phyloP scores from a whole-genome alignment of 2,329 filamentous ascomycete genomes.

The Sporothrix brasiliensis region DNA sequence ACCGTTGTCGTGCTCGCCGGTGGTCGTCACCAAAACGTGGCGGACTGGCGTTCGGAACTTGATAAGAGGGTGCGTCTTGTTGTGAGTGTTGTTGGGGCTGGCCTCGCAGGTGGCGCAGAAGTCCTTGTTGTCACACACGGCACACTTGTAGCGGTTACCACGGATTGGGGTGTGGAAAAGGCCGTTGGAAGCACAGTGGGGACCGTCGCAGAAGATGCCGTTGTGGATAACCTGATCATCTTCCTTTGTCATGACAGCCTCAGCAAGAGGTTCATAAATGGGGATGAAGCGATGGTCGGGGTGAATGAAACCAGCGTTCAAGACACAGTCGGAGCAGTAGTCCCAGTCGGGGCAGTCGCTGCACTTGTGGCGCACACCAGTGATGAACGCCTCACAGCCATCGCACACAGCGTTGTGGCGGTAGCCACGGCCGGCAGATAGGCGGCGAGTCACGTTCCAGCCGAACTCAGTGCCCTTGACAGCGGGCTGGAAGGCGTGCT shows the following conservation, averaged over 20 bases:
- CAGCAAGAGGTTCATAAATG: slow-evolving; percentile 67
- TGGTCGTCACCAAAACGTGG: slow-evolving; percentile 82
- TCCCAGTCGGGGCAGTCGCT: slow-evolving; percentile 97
- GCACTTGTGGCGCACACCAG: slow-evolving; percentile 93
- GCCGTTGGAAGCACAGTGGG: slow-evolving; percentile 68
- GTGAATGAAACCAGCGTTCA: slow-evolving; percentile 69
- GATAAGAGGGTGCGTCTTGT: slow-evolving; percentile 93
- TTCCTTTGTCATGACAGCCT: not conserved
- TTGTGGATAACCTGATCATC: slow-evolving; percentile 62
- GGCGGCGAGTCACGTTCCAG: slow-evolving; percentile 64
- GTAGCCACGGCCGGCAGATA: slow-evolving; percentile 77
- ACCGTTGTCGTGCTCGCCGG: slow-evolving; percentile 73
- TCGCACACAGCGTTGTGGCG: slow-evolving; percentile 90
- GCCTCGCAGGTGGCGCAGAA: slow-evolving; percentile 96
- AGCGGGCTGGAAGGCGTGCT: slow-evolving; percentile 75
- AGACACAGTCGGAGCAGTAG: slow-evolving; percentile 78
- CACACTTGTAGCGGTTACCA: slow-evolving; percentile 94
- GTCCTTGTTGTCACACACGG: slow-evolving; percentile 90
- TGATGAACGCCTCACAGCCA: slow-evolving; percentile 85
- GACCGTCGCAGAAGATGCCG: slow-evolving; percentile 94
- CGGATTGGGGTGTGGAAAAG: slow-evolving; percentile 65
- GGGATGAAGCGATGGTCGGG: slow-evolving; percentile 85
- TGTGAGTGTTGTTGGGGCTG: slow-evolving; percentile 79
- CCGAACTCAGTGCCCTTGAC: slow-evolving; percentile 65
- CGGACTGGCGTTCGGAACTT: slow-evolving; percentile 95